phyloP scores from a whole-genome alignment of 305 asterid genomes.

The Fraxinus angustifolia region DNA sequence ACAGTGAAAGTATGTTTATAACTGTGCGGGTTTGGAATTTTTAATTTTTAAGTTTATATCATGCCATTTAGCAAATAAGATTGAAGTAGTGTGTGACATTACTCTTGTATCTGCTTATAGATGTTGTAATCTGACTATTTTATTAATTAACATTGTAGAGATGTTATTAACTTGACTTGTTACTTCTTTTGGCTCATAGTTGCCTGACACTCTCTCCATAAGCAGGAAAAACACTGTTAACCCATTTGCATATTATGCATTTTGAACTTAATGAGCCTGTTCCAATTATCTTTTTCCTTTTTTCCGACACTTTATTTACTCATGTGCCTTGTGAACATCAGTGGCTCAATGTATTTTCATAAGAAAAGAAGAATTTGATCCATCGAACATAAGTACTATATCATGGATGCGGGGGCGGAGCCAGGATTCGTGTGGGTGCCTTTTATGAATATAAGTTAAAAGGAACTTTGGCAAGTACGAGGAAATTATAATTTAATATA shows the following conservation, averaged over 20 bases:
- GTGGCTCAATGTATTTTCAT: not conserved
- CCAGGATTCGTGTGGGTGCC: not conserved
- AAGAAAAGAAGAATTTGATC: not conserved
- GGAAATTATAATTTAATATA: not conserved
- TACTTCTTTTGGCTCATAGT: not conserved
- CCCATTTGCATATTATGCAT: not conserved
- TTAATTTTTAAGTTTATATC: constrained; percentile 3
- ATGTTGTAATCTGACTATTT: constrained; percentile 5
- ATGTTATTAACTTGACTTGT: constrained; percentile 2
- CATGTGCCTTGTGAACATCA: not conserved
- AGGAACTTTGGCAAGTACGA: not conserved
- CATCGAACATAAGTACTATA: not conserved
- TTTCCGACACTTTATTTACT: not conserved
- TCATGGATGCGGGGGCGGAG: not conserved
- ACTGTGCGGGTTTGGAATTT: not conserved
- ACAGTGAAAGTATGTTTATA: not conserved
- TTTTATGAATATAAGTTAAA: not conserved
- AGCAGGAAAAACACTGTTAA: not conserved
- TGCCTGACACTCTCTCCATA: not conserved
- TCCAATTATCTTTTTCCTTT: not conserved
- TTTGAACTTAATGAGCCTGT: not conserved
- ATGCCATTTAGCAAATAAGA: constrained; percentile 15
- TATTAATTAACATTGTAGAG: not conserved
- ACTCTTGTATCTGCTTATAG: constrained; percentile 12
- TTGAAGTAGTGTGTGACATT: constrained; percentile 14